phyloP scores from a whole-genome alignment of 495 filamentous ascomycete species.

The Cercophora scortea region DNA sequence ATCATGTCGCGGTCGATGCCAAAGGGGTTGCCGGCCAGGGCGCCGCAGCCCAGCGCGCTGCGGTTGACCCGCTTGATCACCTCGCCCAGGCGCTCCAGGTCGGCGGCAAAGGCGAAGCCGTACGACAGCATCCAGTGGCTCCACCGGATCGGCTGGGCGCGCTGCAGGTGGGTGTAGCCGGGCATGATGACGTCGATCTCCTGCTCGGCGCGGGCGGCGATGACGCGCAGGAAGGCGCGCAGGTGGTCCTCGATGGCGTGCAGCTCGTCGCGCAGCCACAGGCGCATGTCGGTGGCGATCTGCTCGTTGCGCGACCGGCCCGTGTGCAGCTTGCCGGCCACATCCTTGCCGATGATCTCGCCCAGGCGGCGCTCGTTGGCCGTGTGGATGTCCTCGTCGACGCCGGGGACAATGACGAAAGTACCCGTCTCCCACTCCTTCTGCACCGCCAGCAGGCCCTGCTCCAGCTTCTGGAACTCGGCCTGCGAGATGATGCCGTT shows the following conservation, averaged over 20 bases:
- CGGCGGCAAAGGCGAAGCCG: slow-evolving; percentile 64
- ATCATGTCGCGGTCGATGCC: slow-evolving; percentile 82
- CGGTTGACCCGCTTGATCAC: slow-evolving; percentile 68
- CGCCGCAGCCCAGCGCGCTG: slow-evolving; percentile 76
- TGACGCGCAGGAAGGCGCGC: slow-evolving; percentile 61
- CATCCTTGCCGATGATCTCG: slow-evolving; percentile 80
- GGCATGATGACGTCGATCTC: slow-evolving; percentile 59
- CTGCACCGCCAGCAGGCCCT: slow-evolving; percentile 61
- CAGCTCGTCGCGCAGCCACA: slow-evolving; percentile 81
- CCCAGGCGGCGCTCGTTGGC: slow-evolving; percentile 87
- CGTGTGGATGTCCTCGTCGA: slow-evolving; percentile 78
- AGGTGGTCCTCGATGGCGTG: slow-evolving; percentile 63
- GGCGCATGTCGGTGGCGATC: slow-evolving; percentile 84
- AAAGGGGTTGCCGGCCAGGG: slow-evolving; percentile 88
- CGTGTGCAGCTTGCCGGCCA: slow-evolving; percentile 89
- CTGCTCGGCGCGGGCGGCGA: slow-evolving; percentile 63
- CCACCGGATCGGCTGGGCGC: slow-evolving; percentile 86
- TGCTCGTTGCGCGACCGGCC: slow-evolving; percentile 91
- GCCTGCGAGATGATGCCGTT: slow-evolving; percentile 62
- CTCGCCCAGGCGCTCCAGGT: slow-evolving; percentile 73
- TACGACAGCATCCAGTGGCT: slow-evolving; percentile 81
- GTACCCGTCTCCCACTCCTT: slow-evolving; percentile 62
- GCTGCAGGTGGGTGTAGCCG: slow-evolving; percentile 86
- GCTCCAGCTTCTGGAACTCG: slow-evolving; percentile 72
- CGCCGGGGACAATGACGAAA: slow-evolving; percentile 52